Evolutionary conservation across 352 stramenopile species (phyloP), one percentile per base, ranked within the genome.

Genomic region (Globisporangium cystogenes): DNA sequence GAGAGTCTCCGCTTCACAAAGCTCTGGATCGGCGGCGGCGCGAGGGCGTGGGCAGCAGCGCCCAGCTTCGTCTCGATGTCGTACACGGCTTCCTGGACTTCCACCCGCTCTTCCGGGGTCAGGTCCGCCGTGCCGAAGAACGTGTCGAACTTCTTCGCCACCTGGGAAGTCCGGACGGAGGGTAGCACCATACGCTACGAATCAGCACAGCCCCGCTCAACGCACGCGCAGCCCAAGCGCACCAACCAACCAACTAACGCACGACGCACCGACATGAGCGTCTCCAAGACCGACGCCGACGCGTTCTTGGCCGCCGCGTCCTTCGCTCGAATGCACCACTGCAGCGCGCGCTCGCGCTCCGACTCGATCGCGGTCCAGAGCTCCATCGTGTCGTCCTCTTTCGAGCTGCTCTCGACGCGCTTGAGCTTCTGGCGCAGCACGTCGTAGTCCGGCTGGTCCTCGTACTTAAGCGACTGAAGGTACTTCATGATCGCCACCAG

Each of bases 401-500:
- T 59, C 0, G 70, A 64, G 0, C 61, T 62, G 0, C 54, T 64
- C 6, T 64, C 61, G 5, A 82, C 64, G 23, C 63, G 68, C 42
- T 66, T 62, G 21, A 87, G 47, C 14, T 60, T 64, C 14, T 67
- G 62, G 12, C 71, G 62, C 15, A 87, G 45, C 10, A 68, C 40
- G n/a, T 53, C 56, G 48, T 95, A 95, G 52, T 95, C 74, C 0
- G 83, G 82, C n/a, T 67, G 43, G 18, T 92, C 80, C 39, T 77
- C 76, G 46, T 95, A 95, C 44, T 74, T 78, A 3, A 93, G 67
- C 18, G 67, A 76, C 35, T 85, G 67, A 1, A 95, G 37, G 53
- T 93, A 90, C 48, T 86, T 75, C 58, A 90, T 86, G 48, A 95
- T 85, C 24, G 71, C 76, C 21, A 93, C 49, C 41, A 95, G 60